phyloP scores from a whole-genome alignment of 2,329 filamentous ascomycete genomes.

The Elsinoe necatrix region DNA sequence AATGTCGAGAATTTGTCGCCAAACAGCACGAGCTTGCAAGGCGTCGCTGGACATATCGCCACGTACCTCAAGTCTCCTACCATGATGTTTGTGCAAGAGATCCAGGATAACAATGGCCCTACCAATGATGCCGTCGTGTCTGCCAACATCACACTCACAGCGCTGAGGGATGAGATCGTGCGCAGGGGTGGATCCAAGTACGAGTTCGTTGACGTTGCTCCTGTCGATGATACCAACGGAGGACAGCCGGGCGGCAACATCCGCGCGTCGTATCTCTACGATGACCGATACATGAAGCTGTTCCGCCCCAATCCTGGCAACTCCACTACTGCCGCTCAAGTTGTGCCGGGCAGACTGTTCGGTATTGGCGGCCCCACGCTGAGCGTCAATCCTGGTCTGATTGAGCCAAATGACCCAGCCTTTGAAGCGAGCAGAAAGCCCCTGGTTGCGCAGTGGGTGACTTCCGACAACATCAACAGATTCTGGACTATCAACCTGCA shows the following conservation, averaged over 20 bases:
- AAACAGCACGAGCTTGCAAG: slow-evolving; percentile 46
- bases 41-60: slow-evolving; percentile 57
- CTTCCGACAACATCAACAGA: slow-evolving; percentile 44
- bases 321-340: slow-evolving; percentile 47
- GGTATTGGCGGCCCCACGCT: slow-evolving; percentile 38
- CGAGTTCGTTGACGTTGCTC: slow-evolving; percentile 51
- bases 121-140: slow-evolving; percentile 51
- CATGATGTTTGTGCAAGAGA: slow-evolving; percentile 60
- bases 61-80: slow-evolving; percentile 55
- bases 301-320: slow-evolving; percentile 50
- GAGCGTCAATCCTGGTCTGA: slow-evolving; percentile 59
- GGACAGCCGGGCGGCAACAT: slow-evolving; percentile 65
- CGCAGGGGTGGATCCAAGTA: slow-evolving; percentile 44
- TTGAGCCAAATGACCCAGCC: slow-evolving; percentile 53
- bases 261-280: slow-evolving; percentile 61
- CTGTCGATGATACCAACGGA: slow-evolving; percentile 53
- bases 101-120: slow-evolving; percentile 58
- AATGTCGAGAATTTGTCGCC: slow-evolving; percentile 62
- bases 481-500: slow-evolving; percentile 69
- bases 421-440: slow-evolving; percentile 59
- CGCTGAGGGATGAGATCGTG: slow-evolving; percentile 46
- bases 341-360: slow-evolving; percentile 39
- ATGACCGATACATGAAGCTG: slow-evolving; percentile 51
- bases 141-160: slow-evolving; percentile 51
- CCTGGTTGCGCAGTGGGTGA: slow-evolving; percentile 57